Conservation (phyloP, 2,329 filamentous ascomycete genomes). For the Plenodomus lindquistii region DNA sequence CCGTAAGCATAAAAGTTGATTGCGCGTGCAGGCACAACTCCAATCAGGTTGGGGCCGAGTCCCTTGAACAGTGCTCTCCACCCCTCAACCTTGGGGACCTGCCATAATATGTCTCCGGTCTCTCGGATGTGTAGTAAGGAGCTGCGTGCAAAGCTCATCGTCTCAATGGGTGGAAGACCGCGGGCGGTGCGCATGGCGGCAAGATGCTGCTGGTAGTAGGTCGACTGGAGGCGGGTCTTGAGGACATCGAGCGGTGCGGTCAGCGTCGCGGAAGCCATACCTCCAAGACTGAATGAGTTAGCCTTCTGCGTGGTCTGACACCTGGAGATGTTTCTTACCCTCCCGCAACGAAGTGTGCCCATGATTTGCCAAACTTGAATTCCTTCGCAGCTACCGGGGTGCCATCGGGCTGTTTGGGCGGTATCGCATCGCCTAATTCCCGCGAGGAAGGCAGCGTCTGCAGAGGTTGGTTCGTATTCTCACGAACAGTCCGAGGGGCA, state of each 20-base stretch:
- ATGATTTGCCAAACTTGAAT: slow-evolving; percentile 68
- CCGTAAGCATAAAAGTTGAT: slow-evolving; percentile 96
- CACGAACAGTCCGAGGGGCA: slow-evolving; percentile 34
- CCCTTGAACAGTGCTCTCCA: slow-evolving; percentile 91
- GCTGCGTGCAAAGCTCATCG: slow-evolving; percentile 67
- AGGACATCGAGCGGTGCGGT: slow-evolving; percentile 93
- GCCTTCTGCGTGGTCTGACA: slow-evolving; percentile 26
- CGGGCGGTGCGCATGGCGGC: slow-evolving; percentile 66
- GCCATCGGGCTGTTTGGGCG: slow-evolving; percentile 50
- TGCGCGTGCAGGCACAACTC: slow-evolving; percentile 83
- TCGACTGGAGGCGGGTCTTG: slow-evolving; percentile 90
- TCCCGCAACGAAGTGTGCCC: slow-evolving; percentile 90
- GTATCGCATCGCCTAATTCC: slow-evolving; percentile 62
- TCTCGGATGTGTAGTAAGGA: slow-evolving; percentile 77
- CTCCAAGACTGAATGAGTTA: slow-evolving; percentile 67
- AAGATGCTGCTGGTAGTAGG: slow-evolving; percentile 89
- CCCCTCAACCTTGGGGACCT: slow-evolving; percentile 80
- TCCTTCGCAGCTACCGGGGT: slow-evolving; percentile 42
- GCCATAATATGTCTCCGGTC: slow-evolving; percentile 81
- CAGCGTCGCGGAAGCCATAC: slow-evolving; percentile 89
- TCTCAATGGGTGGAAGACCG: slow-evolving; percentile 55
- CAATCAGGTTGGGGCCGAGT: slow-evolving; percentile 84
- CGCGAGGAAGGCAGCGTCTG: slow-evolving; percentile 52
- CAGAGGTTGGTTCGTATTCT: slow-evolving; percentile 27
- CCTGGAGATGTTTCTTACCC: slow-evolving; percentile 60